Base-by-base conservation (phyloP, 2,329 filamentous ascomycete species). In the Botryotinia convoluta region DNA sequence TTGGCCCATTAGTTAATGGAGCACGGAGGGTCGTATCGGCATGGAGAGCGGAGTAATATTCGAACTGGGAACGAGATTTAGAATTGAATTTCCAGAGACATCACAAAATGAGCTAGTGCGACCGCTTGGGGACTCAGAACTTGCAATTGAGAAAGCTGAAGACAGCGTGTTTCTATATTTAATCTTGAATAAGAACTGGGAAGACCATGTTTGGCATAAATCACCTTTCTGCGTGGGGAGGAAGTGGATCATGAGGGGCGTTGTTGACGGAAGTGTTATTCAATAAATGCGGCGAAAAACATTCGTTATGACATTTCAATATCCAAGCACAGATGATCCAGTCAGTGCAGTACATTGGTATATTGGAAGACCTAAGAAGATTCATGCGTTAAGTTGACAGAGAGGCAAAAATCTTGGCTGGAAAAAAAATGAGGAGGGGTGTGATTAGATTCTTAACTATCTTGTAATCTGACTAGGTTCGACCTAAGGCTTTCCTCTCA, bases 41-140 rank as follows among this genome's bases (percentile, higher is more conserved):
- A 70, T 26, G 39, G 67, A 69, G 67, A 61, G 67, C 67, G 37
- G 26, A 57, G 32, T 62, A 59, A 26, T 39, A 59, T 61, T 72
- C 29, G 26, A 16, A 67, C 35, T 54, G 65, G 35, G 65, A 57
- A 42, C 48, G 65, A 69, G 51, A 57, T 68, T 57, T 51, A 42
- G 65, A 57, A 69, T 69, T 42, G n/a, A n/a, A 59, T 32, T 22
- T 42, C 35, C 51, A 59, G 39, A 48, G 35, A 35, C 51, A 42
- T 37, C 35, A 54, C 48, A 9, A 39, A 54, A 26, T 29, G 9
- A 35, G 71, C 42, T 61, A 69, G 63, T 54, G 22, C 35, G 39
- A 29, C 62, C 71, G 67, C 72, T 71, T 71, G 60, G 63, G 67
- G 59, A 71, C 67, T 70, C 64, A 57, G 59, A 64, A 63, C 22